Evolutionary conservation across 2,329 filamentous ascomycete species (phyloP).

Genomic region (Phialophora tarda): DNA sequence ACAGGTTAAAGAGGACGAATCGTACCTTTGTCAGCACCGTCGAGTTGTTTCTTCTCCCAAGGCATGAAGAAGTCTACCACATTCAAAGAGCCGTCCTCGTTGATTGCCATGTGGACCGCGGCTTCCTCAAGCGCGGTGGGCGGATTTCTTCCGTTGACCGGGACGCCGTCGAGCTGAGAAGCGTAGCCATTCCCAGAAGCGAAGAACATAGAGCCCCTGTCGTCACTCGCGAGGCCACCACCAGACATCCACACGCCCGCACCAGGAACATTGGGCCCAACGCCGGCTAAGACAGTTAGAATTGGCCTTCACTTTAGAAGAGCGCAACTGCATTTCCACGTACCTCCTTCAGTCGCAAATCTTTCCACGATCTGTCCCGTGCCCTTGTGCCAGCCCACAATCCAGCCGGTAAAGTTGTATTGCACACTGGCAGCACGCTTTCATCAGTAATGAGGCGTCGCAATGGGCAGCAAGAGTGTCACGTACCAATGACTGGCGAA

Average conservation of each 20-base stretch:
- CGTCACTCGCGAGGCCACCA: conserved; percentile 42
- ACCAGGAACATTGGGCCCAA: conserved; percentile 30
- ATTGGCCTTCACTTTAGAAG: not conserved
- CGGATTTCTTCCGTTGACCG: conserved; percentile 41
- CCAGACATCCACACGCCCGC: conserved; percentile 42
- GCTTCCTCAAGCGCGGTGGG: conserved; percentile 42
- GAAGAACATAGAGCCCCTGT: conserved; percentile 40
- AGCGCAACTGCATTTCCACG: not conserved
- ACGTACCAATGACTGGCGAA: conserved; percentile 60
- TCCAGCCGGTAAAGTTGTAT: conserved; percentile 62
- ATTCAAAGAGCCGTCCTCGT: conserved; percentile 47
- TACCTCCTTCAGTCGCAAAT: conserved; percentile 32
- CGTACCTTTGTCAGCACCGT: conserved; percentile 54
- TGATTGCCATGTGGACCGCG: conserved; percentile 36
- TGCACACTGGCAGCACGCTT: conserved; percentile 48
- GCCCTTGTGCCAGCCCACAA: conserved; percentile 54
- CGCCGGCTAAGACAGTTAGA: conserved; percentile 21
- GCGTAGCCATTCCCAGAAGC: conserved; percentile 43
- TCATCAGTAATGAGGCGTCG: conserved; percentile 1
- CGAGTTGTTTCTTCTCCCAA: conserved; percentile 57
- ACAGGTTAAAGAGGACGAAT: not conserved
- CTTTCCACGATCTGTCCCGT: conserved; percentile 34
- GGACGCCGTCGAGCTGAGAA: conserved; percentile 40
- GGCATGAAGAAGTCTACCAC: conserved; percentile 63
- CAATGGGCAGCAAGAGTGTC: not conserved